A percentile compares a stretch with the other conserved stretches of the same genome.
Evolutionary conservation across 148 eudicot genomes (phyloP).

Genomic region (Pharnaceum exiguum): DNA sequence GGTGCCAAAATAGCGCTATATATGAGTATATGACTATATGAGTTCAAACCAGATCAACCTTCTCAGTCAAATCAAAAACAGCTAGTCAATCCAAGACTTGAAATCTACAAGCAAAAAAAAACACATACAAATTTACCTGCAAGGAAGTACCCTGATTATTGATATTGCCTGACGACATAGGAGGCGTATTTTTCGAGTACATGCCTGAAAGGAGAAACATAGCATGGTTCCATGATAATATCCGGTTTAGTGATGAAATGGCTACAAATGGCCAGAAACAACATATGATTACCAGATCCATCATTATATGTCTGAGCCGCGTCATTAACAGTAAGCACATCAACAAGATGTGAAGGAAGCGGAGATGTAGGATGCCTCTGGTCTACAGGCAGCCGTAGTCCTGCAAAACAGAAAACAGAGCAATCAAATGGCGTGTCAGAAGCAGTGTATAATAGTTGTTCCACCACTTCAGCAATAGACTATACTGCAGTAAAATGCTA

Average conservation of each 20-base stretch:
- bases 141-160: constrained; percentile 68
- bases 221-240: constrained; percentile 2
- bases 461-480: too few species aligned
- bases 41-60: background rate
- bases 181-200: constrained; percentile 79
- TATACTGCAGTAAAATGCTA: too few species aligned
- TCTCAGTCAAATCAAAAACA: background rate
- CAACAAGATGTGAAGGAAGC: constrained; percentile 83
- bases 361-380: constrained; percentile 70
- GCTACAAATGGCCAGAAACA: constrained; percentile 2
- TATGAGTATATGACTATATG: too few species aligned
- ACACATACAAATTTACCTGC: constrained; percentile 50
- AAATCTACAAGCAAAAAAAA: background rate
- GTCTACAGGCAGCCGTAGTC: constrained; percentile 69
- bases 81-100: background rate
- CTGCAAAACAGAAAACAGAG: constrained; percentile 26
- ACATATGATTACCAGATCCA: constrained; percentile 54
- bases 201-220: constrained; percentile 45
- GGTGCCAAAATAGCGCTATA: too few species aligned
- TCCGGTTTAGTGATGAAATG: background rate
- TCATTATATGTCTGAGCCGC: constrained; percentile 52
- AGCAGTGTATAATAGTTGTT: background rate
- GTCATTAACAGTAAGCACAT: constrained; percentile 58
- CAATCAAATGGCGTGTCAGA: background rate
- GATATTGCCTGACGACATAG: constrained; percentile 52